Base-by-base conservation (phyloP, 1,284 basidiomycete genomes). In the Heterobasidion annosum region DNA sequence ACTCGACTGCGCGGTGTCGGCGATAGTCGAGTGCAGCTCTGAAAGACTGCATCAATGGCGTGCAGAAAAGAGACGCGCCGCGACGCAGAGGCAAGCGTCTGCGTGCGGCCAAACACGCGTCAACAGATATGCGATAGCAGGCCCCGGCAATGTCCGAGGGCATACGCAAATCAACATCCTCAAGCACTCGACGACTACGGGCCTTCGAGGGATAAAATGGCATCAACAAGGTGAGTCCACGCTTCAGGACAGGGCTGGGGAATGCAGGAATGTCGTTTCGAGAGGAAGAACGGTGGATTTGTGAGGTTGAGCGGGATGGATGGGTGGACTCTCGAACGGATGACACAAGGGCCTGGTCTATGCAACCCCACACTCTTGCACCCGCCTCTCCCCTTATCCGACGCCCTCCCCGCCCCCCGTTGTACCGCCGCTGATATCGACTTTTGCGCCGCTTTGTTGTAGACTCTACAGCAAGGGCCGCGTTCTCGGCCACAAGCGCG, bases 401-500 rank as follows among this genome's bases (percentile, higher is more conserved):
- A 40, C 32, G 8, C 34, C 19, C 16, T 46, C 16, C 18, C 33
- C 51, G 19, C n/a, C 16, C 37, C 44, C 25, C 8, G 12, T n/a
- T 5, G n/a, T 45, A 15, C 8, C 5, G 8, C 0, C n/a, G 35
- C 52, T 32, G 45, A 47, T 49, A 25, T 25, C 43, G 52, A 50
- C 32, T 50, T 10, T 15, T 44, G 19, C 34, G 18, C n/a, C 33
- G 37, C 55, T 55, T 55, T 43, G 50, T 15, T 51, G 48, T 71
- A 94, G 93, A 84, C 84, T 98, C 69, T 98, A 98, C 85, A 77
- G 77, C 76, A 98, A 98, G 83, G 97, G 93, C 74, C 93, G 96
- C 69, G 87, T 99, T 70, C 82, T 98, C 70, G 93, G 94, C 65
- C 92, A 97, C 91, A 96, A 98, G 81, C 92, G 97, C 65, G 93